Conservation (phyloP, 2,329 filamentous ascomycete species). For the Tolypocladium capitatum region DNA sequence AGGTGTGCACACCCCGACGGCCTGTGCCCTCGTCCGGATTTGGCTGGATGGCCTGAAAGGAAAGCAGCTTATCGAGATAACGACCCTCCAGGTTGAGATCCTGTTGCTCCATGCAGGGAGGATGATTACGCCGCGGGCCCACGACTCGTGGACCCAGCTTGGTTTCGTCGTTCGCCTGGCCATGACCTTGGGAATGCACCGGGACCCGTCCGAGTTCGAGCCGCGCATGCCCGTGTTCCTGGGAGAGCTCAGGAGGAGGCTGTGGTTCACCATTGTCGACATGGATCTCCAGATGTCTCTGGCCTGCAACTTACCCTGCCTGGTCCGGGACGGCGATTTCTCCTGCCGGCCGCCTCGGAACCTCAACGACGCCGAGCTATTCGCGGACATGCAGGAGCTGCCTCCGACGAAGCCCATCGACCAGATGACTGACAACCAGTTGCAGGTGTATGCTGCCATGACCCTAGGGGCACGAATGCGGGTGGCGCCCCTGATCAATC, state of each 20-base stretch:
- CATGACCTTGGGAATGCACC: constrained; percentile 46
- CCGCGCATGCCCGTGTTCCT: constrained; percentile 35
- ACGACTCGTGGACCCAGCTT: constrained; percentile 41
- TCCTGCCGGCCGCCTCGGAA: constrained; percentile 40
- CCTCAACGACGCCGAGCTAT: constrained; percentile 37
- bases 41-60: constrained; percentile 40
- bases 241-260: constrained; percentile 37
- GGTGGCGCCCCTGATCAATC: constrained; percentile 35
- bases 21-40: constrained; percentile 37
- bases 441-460: constrained; percentile 39
- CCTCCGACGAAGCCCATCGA: constrained; percentile 37
- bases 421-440: constrained; percentile 36
- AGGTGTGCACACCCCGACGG: constrained; percentile 43
- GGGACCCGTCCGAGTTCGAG: constrained; percentile 40
- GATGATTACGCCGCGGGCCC: constrained; percentile 36
- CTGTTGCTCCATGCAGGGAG: constrained; percentile 39
- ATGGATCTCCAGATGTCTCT: constrained; percentile 43
- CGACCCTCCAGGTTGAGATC: constrained; percentile 39
- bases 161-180: constrained; percentile 42
- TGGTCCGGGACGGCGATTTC: constrained; percentile 39
- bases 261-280: constrained; percentile 45
- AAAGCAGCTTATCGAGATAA: constrained; percentile 38
- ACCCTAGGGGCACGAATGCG: constrained; percentile 36
- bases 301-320: constrained; percentile 35
- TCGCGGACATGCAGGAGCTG: constrained; percentile 32